Evolutionary conservation across 2,329 filamentous ascomycete genomes (phyloP).

Genomic region (Trichoderma sp.): DNA sequence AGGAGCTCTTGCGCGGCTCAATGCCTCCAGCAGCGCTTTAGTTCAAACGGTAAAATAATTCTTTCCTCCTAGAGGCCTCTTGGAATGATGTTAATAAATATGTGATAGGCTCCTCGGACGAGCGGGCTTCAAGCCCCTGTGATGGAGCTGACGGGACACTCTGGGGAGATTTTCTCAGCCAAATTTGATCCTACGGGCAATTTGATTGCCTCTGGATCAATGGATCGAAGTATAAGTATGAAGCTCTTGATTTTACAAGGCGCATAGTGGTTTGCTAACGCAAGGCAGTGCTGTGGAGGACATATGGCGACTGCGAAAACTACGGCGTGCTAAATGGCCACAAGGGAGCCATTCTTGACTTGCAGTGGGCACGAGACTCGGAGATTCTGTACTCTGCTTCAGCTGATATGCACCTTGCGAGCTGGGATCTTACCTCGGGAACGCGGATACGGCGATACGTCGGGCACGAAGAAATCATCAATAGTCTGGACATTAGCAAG

Average conservation of each 20-base stretch:
- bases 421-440: conserved; percentile 94
- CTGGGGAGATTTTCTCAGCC: conserved; percentile 87
- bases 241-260: conserved; percentile 22
- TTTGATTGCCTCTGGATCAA: conserved; percentile 88
- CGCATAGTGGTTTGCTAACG: conserved; percentile 25
- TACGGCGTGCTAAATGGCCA: conserved; percentile 88
- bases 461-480: conserved; percentile 95
- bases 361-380: conserved; percentile 97
- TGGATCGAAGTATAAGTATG: conserved; percentile 88
- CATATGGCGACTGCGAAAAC: conserved; percentile 90
- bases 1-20: conserved; percentile 52
- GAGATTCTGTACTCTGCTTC: conserved; percentile 88
- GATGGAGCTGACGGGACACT: conserved; percentile 84
- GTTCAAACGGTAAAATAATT: conserved; percentile 50
- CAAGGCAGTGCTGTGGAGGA: conserved; percentile 81
- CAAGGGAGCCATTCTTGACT: conserved; percentile 84
- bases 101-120: conserved; percentile 70
- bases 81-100: neutral
- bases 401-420: conserved; percentile 88
- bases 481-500: conserved; percentile 83
- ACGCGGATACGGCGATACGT: conserved; percentile 86
- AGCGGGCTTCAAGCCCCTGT: conserved; percentile 85
- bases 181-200: conserved; percentile 88
- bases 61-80: neutral
- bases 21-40: conserved; percentile 52